Conservation (phyloP, 192 early-diverging fungal species). For the Coemansia sp. region DNA sequence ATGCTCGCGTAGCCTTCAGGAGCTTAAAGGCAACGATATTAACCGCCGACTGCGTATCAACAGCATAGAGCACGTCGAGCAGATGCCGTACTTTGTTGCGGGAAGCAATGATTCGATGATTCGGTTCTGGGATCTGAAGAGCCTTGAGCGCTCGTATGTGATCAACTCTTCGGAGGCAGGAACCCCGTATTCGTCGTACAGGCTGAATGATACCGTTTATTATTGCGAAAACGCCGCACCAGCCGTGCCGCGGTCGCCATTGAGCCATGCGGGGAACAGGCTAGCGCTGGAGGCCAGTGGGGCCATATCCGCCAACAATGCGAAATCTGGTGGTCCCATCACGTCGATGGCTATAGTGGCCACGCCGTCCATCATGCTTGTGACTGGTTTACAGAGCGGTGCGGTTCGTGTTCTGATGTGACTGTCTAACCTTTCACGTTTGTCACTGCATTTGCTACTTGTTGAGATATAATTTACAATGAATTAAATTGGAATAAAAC, state of each 20-base stretch:
- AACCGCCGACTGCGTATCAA: slow-evolving; percentile 60
- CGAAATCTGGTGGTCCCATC: slow-evolving; percentile 29
- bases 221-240: slow-evolving; percentile 44
- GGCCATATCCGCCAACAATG: slow-evolving; percentile 27
- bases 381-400: slow-evolving; percentile 39
- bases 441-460: neutral
- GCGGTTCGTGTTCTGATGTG: slow-evolving; percentile 27
- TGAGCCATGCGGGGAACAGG: slow-evolving; percentile 9
- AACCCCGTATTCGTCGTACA: slow-evolving; percentile 44
- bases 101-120: slow-evolving; percentile 84
- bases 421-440: too few species aligned
- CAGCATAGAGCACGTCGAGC: slow-evolving; percentile 58
- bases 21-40: slow-evolving; percentile 59
- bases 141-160: slow-evolving; percentile 72
- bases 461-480: neutral
- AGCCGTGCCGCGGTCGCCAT: slow-evolving; percentile 14
- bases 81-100: slow-evolving; percentile 68
- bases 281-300: slow-evolving; percentile 12
- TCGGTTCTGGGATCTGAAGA: slow-evolving; percentile 75
- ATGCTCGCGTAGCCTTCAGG: slow-evolving; percentile 57
- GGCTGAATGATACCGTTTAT: slow-evolving; percentile 44
- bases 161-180: slow-evolving; percentile 56
- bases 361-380: slow-evolving; percentile 33
- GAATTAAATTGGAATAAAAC: neutral
- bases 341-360: slow-evolving; percentile 25